Percentiles rank a stretch among this genome's conserved stretches.
Conservation (phyloP, 768 basidiomycete species). For the Tricholoma terreum region DNA sequence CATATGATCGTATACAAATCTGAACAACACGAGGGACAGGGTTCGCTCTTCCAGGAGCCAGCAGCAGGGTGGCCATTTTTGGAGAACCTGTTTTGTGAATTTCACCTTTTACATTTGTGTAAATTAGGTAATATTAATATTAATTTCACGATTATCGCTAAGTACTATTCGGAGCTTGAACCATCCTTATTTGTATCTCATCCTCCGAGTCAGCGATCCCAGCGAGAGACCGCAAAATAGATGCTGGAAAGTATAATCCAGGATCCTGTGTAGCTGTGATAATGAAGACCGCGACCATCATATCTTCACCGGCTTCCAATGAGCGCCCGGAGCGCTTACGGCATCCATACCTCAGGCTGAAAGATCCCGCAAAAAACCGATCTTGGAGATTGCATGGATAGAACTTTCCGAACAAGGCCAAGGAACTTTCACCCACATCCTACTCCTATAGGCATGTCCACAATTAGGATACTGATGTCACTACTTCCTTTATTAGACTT, state of each 20-base stretch:
- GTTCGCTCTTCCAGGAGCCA: constrained; percentile 30
- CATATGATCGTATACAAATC: constrained; percentile 33
- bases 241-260: no score
- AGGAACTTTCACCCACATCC: no score
- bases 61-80: constrained; percentile 26
- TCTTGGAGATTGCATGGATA: neutral
- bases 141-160: no score
- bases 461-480: neutral
- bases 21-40: constrained; percentile 31
- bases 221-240: no score
- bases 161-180: no score
- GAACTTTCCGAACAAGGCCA: neutral
- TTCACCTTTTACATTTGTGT: neutral
- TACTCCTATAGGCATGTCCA: neutral
- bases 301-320: no score
- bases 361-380: neutral
- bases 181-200: no score
- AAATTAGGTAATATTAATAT: neutral
- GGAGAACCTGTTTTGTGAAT: neutral
- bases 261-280: no score
- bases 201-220: no score
- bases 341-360: neutral
- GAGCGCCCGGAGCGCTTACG: neutral
- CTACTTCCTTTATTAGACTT: no score
- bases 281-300: no score